These are phyloP conservation scores for Symbiodinium pilosum DNA, from an alignment of 73 alveolate species.

Conservation along the genomic window DNA sequence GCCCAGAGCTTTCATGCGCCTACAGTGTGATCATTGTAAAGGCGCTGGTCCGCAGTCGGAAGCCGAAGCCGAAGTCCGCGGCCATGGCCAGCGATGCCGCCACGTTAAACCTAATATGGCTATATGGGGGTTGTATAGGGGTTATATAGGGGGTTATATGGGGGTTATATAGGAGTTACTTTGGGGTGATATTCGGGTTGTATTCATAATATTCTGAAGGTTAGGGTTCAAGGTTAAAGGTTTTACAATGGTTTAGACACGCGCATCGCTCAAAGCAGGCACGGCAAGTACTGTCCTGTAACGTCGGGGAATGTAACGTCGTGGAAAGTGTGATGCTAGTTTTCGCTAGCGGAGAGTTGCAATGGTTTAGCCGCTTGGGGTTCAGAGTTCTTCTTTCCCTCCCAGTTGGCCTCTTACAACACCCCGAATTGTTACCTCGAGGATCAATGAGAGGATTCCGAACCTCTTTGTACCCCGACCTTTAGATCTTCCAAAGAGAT, in stretches of 20 bases:
- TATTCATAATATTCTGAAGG: not conserved
- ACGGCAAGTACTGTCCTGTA: not conserved
- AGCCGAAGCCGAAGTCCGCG: constrained; percentile 12
- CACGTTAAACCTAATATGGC: not conserved
- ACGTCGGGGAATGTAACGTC: no score
- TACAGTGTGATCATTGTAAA: no score
- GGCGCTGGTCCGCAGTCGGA: constrained; percentile 16
- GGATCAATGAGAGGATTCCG: no score
- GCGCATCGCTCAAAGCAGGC: not conserved
- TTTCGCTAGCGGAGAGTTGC: no score
- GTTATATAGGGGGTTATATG: not conserved
- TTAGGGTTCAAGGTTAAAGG: not conserved
- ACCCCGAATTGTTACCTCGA: no score
- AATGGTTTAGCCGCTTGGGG: no score
- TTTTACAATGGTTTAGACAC: not conserved
- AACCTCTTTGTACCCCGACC: no score
- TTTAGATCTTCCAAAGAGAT: no score
- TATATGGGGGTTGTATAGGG: not conserved
- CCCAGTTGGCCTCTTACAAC: no score
- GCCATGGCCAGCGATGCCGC: not conserved
- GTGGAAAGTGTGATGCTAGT: no score
- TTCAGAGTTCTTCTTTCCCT: no score
- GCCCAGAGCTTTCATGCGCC: no score
- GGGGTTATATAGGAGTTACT: not conserved
- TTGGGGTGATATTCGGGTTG: not conserved